Evolutionary conservation across 169 alveolate genomes (phyloP).

Genomic region (Plasmodium cynomolgi): DNA sequence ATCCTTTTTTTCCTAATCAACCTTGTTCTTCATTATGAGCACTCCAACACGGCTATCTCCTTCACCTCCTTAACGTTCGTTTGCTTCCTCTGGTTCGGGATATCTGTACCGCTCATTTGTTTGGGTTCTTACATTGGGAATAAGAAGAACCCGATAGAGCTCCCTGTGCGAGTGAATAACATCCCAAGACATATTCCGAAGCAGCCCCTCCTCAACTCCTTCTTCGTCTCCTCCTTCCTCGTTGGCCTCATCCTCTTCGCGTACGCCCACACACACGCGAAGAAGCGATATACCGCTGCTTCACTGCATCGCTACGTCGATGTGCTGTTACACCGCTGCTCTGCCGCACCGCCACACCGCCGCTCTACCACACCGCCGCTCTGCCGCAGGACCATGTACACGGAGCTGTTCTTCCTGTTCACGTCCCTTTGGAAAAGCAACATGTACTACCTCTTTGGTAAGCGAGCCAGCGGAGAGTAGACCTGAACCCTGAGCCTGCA

Average conservation of each 20-base stretch:
- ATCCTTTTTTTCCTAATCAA: constrained; percentile 18
- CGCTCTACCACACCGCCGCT: background rate
- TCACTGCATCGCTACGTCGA: background rate
- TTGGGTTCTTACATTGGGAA: constrained; percentile 84
- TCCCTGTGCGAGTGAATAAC: constrained; percentile 90
- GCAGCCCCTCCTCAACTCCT: constrained; percentile 87
- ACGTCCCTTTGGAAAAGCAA: constrained; percentile 88
- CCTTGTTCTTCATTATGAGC: constrained; percentile 50
- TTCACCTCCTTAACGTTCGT: constrained; percentile 42
- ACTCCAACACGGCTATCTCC: constrained; percentile 56
- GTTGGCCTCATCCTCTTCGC: constrained; percentile 88
- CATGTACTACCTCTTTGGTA: constrained; percentile 87
- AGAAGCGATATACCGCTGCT: background rate
- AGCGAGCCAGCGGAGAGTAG: background rate
- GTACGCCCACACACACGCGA: constrained; percentile 11
- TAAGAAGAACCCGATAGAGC: constrained; percentile 79
- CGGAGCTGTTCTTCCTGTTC: constrained; percentile 82
- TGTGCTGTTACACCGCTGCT: background rate
- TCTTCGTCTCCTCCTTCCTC: constrained; percentile 78
- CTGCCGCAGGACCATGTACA: constrained; percentile 79
- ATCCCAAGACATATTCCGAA: constrained; percentile 90
- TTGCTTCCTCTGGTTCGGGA: constrained; percentile 83
- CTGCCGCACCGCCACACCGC: background rate
- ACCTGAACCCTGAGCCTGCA: no score
- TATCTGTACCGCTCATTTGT: constrained; percentile 87